A percentile compares a stretch with the other conserved stretches of the same genome.
phyloP scores from a whole-genome alignment of 768 basidiomycete species.

The Amanita fuliginea region DNA sequence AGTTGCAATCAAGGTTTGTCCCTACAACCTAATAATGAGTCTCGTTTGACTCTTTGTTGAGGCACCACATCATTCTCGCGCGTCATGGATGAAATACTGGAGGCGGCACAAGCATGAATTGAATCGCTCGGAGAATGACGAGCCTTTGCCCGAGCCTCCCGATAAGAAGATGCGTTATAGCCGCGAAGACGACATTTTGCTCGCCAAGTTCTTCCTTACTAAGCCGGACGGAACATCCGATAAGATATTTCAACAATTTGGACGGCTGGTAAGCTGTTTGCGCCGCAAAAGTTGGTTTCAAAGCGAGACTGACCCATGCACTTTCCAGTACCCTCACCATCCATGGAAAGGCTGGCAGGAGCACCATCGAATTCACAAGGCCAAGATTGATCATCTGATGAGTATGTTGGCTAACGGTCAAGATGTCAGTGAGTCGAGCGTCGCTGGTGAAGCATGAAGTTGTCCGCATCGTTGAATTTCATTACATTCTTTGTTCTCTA shows the following conservation, averaged over 20 bases:
- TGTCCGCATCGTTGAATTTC: neutral
- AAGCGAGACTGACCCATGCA: neutral
- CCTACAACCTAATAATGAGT: neutral
- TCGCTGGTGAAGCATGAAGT: neutral
- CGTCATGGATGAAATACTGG: constrained; percentile 94
- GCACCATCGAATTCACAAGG: constrained; percentile 81
- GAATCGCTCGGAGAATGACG: constrained; percentile 51
- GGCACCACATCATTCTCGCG: constrained; percentile 86
- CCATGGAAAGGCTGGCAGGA: constrained; percentile 96
- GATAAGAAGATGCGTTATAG: constrained; percentile 88
- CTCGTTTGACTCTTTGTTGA: constrained; percentile 13
- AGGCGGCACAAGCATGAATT: constrained; percentile 81
- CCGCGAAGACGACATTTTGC: constrained; percentile 63
- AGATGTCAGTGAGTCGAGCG: constrained; percentile 20
- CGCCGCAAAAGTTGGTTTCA: neutral
- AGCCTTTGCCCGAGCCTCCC: constrained; percentile 62
- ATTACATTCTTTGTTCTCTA: neutral
- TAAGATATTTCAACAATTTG: constrained; percentile 77
- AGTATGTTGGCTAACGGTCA: constrained; percentile 49
- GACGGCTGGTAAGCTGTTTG: constrained; percentile 39
- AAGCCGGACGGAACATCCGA: constrained; percentile 78
- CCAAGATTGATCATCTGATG: constrained; percentile 76
- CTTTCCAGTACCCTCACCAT: constrained; percentile 65
- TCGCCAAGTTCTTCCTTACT: constrained; percentile 62
- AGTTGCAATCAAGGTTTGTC: constrained; percentile 49